phyloP scores from a whole-genome alignment of 2,329 filamentous ascomycete genomes.

The Canariomyces notabilis region DNA sequence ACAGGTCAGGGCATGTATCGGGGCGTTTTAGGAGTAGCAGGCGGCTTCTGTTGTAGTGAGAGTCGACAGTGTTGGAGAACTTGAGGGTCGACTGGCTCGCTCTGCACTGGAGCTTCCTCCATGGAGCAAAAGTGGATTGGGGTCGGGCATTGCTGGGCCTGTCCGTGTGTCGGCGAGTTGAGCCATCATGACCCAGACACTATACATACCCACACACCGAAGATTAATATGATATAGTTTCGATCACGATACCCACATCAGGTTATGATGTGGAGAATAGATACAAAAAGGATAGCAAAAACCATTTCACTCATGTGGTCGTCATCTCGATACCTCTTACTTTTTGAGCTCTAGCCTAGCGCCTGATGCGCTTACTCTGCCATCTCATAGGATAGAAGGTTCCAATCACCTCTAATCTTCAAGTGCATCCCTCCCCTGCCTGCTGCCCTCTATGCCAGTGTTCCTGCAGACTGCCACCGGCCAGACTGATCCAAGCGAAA shows the following conservation, averaged over 20 bases:
- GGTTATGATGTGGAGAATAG: constrained; percentile 20
- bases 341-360: too few relatives aligned
- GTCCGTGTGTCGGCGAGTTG: neutral
- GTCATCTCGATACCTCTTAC: neutral
- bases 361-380: too few relatives aligned
- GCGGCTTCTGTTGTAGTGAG: neutral
- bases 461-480: neutral
- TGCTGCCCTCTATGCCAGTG: neutral
- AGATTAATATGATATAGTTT: constrained; percentile 5
- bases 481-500: neutral
- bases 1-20: constrained; percentile 18
- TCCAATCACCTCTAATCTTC: too few relatives aligned
- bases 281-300: constrained; percentile 1
- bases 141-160: neutral
- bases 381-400: too few relatives aligned
- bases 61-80: constrained; percentile 6
- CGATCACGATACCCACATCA: neutral
- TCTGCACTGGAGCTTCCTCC: constrained; percentile 1
- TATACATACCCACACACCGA: neutral
- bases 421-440: too few relatives aligned
- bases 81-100: neutral
- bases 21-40: constrained; percentile 20
- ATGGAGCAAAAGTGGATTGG: neutral
- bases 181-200: too few relatives aligned
- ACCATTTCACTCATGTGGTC: constrained; percentile 1